These are phyloP conservation scores for Arachis hypogaea DNA, from an alignment of 306 rosid species.

Conservation along the genomic window DNA sequence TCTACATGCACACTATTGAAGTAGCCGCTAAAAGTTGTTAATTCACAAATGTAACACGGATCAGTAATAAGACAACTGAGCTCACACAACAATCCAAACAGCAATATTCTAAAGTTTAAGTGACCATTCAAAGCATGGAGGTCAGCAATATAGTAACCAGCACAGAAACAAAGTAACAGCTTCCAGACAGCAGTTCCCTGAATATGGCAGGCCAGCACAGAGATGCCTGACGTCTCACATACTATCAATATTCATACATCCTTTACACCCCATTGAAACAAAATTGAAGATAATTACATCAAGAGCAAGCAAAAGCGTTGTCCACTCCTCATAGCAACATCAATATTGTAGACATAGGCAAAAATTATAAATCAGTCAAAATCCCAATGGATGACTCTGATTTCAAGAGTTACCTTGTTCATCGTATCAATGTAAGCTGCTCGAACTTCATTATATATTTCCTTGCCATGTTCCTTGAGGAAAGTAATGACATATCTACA, in stretches of 20 bases:
- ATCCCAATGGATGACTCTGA: not conserved
- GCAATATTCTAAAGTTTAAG: slow-evolving; percentile 5
- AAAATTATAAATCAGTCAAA: not conserved
- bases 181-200: slow-evolving; percentile 32
- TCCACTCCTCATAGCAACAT: slow-evolving; percentile 23
- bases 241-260: slow-evolving; percentile 23
- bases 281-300: not conserved
- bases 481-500: slow-evolving; percentile 80
- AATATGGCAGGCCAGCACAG: slow-evolving; percentile 23
- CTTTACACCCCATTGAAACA: slow-evolving; percentile 20
- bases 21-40: not conserved
- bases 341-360: not conserved
- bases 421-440: slow-evolving; percentile 91
- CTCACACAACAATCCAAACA: slow-evolving; percentile 19
- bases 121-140: slow-evolving; percentile 23
- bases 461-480: slow-evolving; percentile 94
- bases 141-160: slow-evolving; percentile 26
- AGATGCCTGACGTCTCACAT: slow-evolving; percentile 22
- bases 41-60: slow-evolving; percentile 6
- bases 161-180: slow-evolving; percentile 22
- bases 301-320: slow-evolving; percentile 10
- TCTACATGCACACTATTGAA: slow-evolving; percentile 8
- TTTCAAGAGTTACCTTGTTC: slow-evolving; percentile 70
- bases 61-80: slow-evolving; percentile 18
- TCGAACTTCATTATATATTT: slow-evolving; percentile 82